Evolutionary conservation across 768 basidiomycete species (phyloP).

Genomic region (Termitomyces sp.): DNA sequence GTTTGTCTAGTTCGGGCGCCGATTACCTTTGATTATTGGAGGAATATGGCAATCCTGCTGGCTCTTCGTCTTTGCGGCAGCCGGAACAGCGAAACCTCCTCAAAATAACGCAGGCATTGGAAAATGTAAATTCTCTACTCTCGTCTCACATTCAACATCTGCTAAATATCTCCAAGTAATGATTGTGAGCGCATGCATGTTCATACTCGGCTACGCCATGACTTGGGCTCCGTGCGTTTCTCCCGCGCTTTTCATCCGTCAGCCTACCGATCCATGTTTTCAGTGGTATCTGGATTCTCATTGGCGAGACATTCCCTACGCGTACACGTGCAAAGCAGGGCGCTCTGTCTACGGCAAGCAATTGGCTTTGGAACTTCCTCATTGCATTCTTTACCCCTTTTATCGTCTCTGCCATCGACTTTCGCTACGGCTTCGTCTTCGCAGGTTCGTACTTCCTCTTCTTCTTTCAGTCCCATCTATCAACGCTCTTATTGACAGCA

Average conservation of each 20-base stretch:
- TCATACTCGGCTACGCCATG: constrained; percentile 68
- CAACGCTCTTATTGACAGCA: constrained; percentile 22
- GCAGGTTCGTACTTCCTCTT: constrained; percentile 36
- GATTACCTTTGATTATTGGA: constrained; percentile 60
- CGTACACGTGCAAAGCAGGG: constrained; percentile 71
- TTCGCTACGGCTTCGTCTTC: constrained; percentile 69
- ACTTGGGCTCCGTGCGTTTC: constrained; percentile 58
- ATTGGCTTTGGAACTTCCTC: constrained; percentile 71
- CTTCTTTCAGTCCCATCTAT: background rate
- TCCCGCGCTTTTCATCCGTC: background rate
- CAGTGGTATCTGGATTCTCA: constrained; percentile 71
- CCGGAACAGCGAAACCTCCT: constrained; percentile 62
- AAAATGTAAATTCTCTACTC: constrained; percentile 34
- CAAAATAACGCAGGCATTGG: constrained; percentile 44
- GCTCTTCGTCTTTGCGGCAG: constrained; percentile 72
- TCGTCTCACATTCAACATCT: background rate
- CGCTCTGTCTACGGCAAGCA: constrained; percentile 58
- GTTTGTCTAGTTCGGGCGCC: constrained; percentile 51
- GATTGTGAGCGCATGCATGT: constrained; percentile 67
- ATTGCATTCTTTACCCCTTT: constrained; percentile 80
- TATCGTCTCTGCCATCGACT: constrained; percentile 53
- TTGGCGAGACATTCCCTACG: constrained; percentile 74
- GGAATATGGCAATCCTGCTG: constrained; percentile 68
- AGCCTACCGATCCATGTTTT: background rate
- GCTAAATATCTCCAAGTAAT: constrained; percentile 34